phyloP scores from a whole-genome alignment of 768 basidiomycete species.

The Mycena amicta region DNA sequence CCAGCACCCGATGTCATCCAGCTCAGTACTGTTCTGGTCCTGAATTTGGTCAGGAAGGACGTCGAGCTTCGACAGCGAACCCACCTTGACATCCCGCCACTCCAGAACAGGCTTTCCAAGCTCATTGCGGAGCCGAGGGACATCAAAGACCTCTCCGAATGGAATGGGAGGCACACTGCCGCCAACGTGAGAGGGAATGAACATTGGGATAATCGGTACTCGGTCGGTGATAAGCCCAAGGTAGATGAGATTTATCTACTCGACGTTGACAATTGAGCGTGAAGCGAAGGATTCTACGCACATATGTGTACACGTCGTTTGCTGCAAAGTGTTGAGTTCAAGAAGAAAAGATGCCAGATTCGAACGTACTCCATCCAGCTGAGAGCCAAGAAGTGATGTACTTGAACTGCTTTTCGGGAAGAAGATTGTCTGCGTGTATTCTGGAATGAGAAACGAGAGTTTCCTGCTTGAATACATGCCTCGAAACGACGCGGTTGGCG shows the following conservation, averaged over 20 bases:
- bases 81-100: constrained; percentile 62
- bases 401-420: constrained; percentile 53
- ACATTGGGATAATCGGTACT: constrained; percentile 59
- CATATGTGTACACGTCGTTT: constrained; percentile 79
- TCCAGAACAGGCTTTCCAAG: constrained; percentile 56
- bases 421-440: constrained; percentile 61
- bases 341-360: background rate
- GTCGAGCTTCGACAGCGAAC: background rate
- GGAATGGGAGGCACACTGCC: constrained; percentile 49
- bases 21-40: constrained; percentile 37
- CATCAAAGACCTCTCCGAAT: constrained; percentile 64
- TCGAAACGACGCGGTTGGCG: constrained; percentile 60
- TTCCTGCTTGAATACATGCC: constrained; percentile 35
- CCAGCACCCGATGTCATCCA: constrained; percentile 62
- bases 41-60: constrained; percentile 1
- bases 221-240: constrained; percentile 60
- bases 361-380: constrained; percentile 75
- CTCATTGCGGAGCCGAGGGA: constrained; percentile 48
- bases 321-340: constrained; percentile 40
- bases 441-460: background rate
- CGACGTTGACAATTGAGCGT: background rate
- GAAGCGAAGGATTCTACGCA: constrained; percentile 28
- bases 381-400: constrained; percentile 77
- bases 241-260: constrained; percentile 60
- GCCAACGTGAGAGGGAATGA: constrained; percentile 60